Evolutionary conservation across 768 basidiomycete species (phyloP), one percentile per base, ranked within the genome.

Genomic region (Hygrocybe punicea): DNA sequence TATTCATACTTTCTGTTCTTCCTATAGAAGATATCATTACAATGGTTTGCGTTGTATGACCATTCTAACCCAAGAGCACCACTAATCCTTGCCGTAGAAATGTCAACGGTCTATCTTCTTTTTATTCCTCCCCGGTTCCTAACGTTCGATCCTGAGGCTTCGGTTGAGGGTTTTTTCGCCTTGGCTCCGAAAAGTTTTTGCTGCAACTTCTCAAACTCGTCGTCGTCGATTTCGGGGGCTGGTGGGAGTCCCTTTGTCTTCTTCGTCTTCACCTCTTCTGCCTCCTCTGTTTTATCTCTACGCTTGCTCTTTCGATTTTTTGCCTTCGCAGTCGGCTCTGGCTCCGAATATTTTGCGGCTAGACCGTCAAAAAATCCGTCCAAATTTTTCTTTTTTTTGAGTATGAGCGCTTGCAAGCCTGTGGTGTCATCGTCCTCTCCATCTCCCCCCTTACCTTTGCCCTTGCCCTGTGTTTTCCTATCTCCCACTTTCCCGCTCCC

Each of bases 401-500:
- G 71, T 55, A 96, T 95, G 55, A 97, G 76, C 1, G 91, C 91
- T 62, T 90, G 86, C 56, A 96, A 76, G 21, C 79, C 81, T 0
- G 87, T 86, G 40, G 81, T 73, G 59, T 91, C 89, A 36, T 83
- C 85, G 16, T 81, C 83, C 4, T 74, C 79, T 6, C 69, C 80
- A 1, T 69, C 77, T 1, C 67, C 70, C 10, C 70, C 60, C 66
- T 82, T 83, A 10, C 66, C 72, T 59, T 81, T 85, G 1, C 71
- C 76, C 62, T 84, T 85, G 11, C 73, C 76, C 44, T 82, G 83
- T 13, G 72, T 71, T 70, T 82, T 84, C 60, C 83, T 78, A 35
- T 82, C 75, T 6, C 83, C 81, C 1, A 78, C 69, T 71, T 87
- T 89, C 3, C 89, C 91, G 60, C 78, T 84, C 4, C 89, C 91